Evolutionary conservation across 768 basidiomycete genomes (phyloP).

Genomic region (Russula olivacea): DNA sequence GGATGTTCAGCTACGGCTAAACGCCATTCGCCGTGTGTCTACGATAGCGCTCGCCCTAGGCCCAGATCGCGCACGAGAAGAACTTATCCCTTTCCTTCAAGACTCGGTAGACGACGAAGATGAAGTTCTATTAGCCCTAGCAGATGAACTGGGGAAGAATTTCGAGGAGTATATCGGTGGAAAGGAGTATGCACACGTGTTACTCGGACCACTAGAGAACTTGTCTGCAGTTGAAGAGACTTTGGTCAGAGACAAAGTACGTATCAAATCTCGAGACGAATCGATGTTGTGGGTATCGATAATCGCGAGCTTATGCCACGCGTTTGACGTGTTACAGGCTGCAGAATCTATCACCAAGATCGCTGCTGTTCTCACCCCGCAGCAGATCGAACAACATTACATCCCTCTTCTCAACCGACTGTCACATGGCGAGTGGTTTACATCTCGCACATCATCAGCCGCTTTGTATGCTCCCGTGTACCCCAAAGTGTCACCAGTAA

Average conservation of each 20-base stretch:
- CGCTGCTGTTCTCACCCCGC: slow-evolving; percentile 64
- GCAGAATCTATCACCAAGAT: slow-evolving; percentile 94
- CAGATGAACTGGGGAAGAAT: slow-evolving; percentile 87
- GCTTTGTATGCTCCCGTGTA: slow-evolving; percentile 92
- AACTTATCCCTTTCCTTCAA: slow-evolving; percentile 94
- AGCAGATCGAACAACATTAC: slow-evolving; percentile 84
- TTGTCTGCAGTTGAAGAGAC: slow-evolving; percentile 97
- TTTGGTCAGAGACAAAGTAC: slow-evolving; percentile 93
- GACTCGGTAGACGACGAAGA: slow-evolving; percentile 99
- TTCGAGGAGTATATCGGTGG: slow-evolving; percentile 97
- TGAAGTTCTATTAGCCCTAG: slow-evolving; percentile 91
- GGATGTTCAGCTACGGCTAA: slow-evolving; percentile 92
- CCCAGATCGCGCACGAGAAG: slow-evolving; percentile 88
- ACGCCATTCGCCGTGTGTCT: slow-evolving; percentile 94
- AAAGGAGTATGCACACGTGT: slow-evolving; percentile 72
- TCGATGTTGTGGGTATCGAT: background rate
- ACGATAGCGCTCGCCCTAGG: slow-evolving; percentile 97
- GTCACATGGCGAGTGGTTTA: slow-evolving; percentile 96
- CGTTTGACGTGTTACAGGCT: slow-evolving; percentile 48
- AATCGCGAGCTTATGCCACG: slow-evolving; percentile 12
- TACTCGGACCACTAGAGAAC: slow-evolving; percentile 91
- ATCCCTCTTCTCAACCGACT: slow-evolving; percentile 87
- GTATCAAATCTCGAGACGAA: slow-evolving; percentile 15
- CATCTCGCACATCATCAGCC: slow-evolving; percentile 91
- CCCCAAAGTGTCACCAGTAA: slow-evolving; percentile 58